These are phyloP conservation scores for Nakazawaea siamensis DNA, from an alignment of 805 yeast genomes.

Conservation along the genomic window DNA sequence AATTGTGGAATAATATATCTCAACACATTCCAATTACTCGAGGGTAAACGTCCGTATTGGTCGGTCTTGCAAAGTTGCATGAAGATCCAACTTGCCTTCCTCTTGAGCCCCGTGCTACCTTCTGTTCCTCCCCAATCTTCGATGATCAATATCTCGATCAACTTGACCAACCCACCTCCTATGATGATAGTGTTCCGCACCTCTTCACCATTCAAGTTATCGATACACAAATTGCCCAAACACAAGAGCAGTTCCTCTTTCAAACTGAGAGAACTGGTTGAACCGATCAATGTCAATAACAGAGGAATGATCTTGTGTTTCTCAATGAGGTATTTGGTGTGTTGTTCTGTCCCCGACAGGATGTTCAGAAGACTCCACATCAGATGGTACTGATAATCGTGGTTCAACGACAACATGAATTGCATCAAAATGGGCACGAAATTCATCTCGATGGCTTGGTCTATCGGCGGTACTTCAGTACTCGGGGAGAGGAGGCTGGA, in stretches of 20 bases:
- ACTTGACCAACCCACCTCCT: slow-evolving; percentile 10
- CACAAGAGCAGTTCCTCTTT: slow-evolving; percentile 10
- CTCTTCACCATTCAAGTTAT: slow-evolving; percentile 10
- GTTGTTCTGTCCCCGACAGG: slow-evolving; percentile 8
- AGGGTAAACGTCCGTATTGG: slow-evolving; percentile 10
- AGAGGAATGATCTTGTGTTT: slow-evolving; percentile 8
- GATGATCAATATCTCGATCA: slow-evolving; percentile 9
- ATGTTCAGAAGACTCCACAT: slow-evolving; percentile 8
- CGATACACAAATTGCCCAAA: slow-evolving; percentile 10
- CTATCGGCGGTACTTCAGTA: slow-evolving; percentile 6
- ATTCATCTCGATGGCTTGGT: slow-evolving; percentile 5
- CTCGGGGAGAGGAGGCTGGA: slow-evolving; percentile 5
- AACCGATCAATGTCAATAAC: slow-evolving; percentile 4
- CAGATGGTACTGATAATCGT: slow-evolving; percentile 9
- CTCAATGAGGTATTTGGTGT: slow-evolving; percentile 8
- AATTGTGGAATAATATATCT: slow-evolving; percentile 10
- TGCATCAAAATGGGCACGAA: slow-evolving; percentile 9
- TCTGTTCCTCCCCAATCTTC: slow-evolving; percentile 2
- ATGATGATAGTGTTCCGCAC: slow-evolving; percentile 10
- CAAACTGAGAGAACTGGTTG: slow-evolving; percentile 2
- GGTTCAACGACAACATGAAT: slow-evolving; percentile 1
- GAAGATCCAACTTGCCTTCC: slow-evolving; percentile 12
- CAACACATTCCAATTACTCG: slow-evolving; percentile 11
- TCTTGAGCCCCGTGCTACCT: slow-evolving; percentile 3
- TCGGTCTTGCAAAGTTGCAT: slow-evolving; percentile 11